These are phyloP conservation scores for Saccharomyces eubayanus DNA, from an alignment of 805 yeast species.

Conservation along the genomic window DNA sequence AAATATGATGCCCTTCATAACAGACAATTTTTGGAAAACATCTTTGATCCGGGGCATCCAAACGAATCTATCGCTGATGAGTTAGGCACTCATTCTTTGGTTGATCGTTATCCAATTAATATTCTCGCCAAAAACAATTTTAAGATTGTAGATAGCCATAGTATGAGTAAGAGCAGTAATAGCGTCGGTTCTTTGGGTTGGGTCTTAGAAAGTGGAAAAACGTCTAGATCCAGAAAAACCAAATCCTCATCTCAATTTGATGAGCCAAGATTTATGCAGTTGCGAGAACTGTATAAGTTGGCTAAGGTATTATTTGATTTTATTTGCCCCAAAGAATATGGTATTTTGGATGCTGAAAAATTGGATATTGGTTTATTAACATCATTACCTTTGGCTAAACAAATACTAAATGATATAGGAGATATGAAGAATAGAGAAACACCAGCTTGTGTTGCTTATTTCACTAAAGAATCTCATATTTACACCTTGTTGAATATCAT, in stretches of 20 bases:
- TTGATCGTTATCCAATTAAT: slow-evolving; percentile 66
- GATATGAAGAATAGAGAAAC: slow-evolving; percentile 68
- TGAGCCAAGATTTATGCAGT: slow-evolving; percentile 65
- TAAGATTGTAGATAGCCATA: slow-evolving; percentile 40
- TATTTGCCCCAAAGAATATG: slow-evolving; percentile 97
- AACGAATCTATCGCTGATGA: slow-evolving; percentile 29
- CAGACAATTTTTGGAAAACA: slow-evolving; percentile 74
- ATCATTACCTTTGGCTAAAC: slow-evolving; percentile 86
- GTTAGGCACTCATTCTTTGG: slow-evolving; percentile 38
- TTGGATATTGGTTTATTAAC: slow-evolving; percentile 92
- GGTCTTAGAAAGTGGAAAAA: slow-evolving; percentile 45
- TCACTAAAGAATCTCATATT: slow-evolving; percentile 95
- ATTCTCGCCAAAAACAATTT: slow-evolving; percentile 69
- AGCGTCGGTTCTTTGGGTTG: slow-evolving; percentile 65
- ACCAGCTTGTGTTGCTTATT: slow-evolving; percentile 82
- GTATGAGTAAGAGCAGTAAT: slow-evolving; percentile 13
- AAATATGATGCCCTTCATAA: slow-evolving; percentile 96
- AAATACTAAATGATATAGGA: slow-evolving; percentile 71
- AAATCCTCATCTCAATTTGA: slow-evolving; percentile 51
- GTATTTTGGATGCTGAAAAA: slow-evolving; percentile 90
- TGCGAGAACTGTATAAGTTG: slow-evolving; percentile 80
- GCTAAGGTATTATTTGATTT: slow-evolving; percentile 93
- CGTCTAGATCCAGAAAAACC: slow-evolving; percentile 19
- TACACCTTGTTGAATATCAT: slow-evolving; percentile 86
- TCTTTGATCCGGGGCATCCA: slow-evolving; percentile 58